These are phyloP conservation scores for Chalciporus piperatus DNA, from an alignment of 768 basidiomycete species.

Conservation along the genomic window DNA sequence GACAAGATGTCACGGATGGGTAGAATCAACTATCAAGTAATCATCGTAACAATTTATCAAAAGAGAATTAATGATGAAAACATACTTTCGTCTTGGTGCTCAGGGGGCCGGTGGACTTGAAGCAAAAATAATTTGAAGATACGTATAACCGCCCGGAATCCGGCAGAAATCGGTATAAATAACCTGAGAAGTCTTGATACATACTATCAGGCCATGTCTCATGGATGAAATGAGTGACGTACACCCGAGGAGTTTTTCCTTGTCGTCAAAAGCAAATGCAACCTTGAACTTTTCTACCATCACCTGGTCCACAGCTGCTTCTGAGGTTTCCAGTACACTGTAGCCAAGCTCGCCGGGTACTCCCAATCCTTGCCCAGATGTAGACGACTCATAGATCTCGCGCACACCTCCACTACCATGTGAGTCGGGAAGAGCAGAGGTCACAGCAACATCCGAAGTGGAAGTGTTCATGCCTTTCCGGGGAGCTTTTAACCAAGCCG, in stretches of 20 bases:
- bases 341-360: conserved; percentile 62
- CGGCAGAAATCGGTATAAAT: conserved; percentile 86
- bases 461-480: conserved; percentile 39
- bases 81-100: conserved; percentile 79
- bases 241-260: conserved; percentile 87
- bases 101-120: conserved; percentile 83
- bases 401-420: conserved; percentile 42
- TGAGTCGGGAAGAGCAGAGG: conserved; percentile 16
- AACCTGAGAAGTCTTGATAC: conserved; percentile 84
- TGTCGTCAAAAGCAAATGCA: conserved; percentile 86
- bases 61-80: conserved; percentile 4
- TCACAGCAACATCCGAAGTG: conserved; percentile 25
- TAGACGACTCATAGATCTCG: conserved; percentile 49
- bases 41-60: conserved; percentile 1
- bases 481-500: conserved; percentile 63
- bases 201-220: conserved; percentile 5
- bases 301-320: conserved; percentile 58
- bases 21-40: conserved; percentile 76
- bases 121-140: conserved; percentile 92
- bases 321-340: conserved; percentile 78
- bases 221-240: conserved; percentile 33
- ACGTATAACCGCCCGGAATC: conserved; percentile 85
- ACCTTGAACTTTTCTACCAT: conserved; percentile 71
- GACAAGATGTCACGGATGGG: conserved; percentile 88
- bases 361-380: conserved; percentile 22